Evolutionary conservation across 495 filamentous ascomycete species (phyloP).

Genomic region (Cercophora samala): DNA sequence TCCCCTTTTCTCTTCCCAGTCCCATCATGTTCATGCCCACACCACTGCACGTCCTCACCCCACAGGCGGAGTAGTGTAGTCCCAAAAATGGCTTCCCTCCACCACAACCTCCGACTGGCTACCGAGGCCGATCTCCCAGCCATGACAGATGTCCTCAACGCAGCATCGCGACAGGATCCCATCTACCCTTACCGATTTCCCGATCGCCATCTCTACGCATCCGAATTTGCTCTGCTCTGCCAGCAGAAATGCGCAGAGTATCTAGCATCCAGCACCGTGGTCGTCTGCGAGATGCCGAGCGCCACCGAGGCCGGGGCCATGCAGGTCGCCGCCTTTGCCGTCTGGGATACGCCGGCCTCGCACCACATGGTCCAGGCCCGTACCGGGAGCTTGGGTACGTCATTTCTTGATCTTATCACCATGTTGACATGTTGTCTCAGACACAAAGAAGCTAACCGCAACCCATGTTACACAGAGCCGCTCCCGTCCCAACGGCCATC

Average conservation of each 20-base stretch:
- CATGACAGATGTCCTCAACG: slow-evolving; percentile 30
- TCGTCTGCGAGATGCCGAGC: slow-evolving; percentile 32
- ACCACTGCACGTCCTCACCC: not conserved
- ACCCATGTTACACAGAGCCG: slow-evolving; percentile 1
- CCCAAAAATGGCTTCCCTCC: slow-evolving; percentile 4
- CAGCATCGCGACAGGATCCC: slow-evolving; percentile 33
- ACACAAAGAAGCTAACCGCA: not conserved
- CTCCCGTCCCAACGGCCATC: slow-evolving; percentile 10
- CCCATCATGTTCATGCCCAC: not conserved
- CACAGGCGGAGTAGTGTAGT: not conserved
- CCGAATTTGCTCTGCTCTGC: slow-evolving; percentile 28
- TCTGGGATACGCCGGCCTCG: slow-evolving; percentile 25
- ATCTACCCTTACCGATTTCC: slow-evolving; percentile 38
- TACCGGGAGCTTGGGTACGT: slow-evolving; percentile 13
- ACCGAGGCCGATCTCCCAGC: slow-evolving; percentile 27
- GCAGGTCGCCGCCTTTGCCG: slow-evolving; percentile 29
- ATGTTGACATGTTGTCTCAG: not conserved
- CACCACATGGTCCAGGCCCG: not conserved
- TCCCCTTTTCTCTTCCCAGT: not conserved
- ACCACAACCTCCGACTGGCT: slow-evolving; percentile 21
- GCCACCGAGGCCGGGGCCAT: not conserved
- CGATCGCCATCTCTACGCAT: slow-evolving; percentile 27
- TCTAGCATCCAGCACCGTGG: slow-evolving; percentile 27
- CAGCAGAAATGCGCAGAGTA: slow-evolving; percentile 28
- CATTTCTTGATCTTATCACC: not conserved